Conservation (phyloP, 75 land plant species). For the Adiantum capillusveneris region DNA sequence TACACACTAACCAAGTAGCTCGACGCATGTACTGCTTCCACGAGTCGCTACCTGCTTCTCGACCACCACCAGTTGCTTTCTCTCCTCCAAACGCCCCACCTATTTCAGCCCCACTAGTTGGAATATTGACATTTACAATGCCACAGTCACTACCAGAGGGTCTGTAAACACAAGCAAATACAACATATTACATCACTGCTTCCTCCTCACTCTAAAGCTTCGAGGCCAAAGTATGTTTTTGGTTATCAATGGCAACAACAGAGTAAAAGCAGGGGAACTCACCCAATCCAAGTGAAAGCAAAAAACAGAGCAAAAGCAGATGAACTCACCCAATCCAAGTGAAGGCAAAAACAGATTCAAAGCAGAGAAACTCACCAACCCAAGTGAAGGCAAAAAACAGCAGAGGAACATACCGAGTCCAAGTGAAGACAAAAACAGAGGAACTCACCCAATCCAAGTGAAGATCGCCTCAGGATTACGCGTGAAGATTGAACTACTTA, state of each 20-base stretch:
- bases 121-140: conserved; percentile 92
- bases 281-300: conserved; percentile 99
- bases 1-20: conserved; percentile 63
- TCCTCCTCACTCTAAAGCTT: no score
- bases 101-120: conserved; percentile 96
- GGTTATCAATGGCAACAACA: no score
- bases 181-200: no score
- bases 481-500: conserved; percentile 95
- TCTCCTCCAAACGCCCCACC: conserved; percentile 99
- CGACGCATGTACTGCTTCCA: conserved; percentile 99
- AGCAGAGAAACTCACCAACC: no score
- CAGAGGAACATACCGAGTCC: no score
- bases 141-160: conserved; percentile 96
- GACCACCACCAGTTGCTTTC: conserved; percentile 97
- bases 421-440: neutral
- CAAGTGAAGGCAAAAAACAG: no score
- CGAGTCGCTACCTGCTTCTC: conserved; percentile 98
- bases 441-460: conserved; percentile 85
- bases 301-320: no score
- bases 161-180: no score
- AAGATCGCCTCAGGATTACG: conserved; percentile 70
- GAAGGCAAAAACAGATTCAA: no score
- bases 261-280: no score
- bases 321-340: no score
- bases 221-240: no score